Conservation (phyloP, 495 filamentous ascomycete species). For the Darksidea phi region DNA sequence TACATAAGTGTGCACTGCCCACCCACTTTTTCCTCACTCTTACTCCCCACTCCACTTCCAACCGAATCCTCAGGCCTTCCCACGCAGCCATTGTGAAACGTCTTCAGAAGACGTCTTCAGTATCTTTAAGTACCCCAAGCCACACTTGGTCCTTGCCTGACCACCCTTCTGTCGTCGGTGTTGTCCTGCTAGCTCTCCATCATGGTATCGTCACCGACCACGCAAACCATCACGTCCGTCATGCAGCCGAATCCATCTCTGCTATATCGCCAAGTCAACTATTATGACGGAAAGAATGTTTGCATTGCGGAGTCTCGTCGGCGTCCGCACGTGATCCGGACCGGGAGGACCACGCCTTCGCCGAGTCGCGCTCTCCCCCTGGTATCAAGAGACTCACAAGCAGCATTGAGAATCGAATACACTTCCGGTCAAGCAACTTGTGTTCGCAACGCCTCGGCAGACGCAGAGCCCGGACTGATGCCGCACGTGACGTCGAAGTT, state of each 20-base stretch:
- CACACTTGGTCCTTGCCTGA: slow-evolving; percentile 3
- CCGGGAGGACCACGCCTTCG: neutral
- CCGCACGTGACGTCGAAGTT: neutral
- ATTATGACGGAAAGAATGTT: slow-evolving; percentile 22
- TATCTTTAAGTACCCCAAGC: neutral
- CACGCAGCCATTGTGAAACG: slow-evolving; percentile 22
- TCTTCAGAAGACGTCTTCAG: slow-evolving; percentile 1
- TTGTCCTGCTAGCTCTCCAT: slow-evolving; percentile 13
- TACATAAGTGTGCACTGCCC: slow-evolving; percentile 15
- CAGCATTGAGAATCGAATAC: neutral
- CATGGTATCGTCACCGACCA: slow-evolving; percentile 5
- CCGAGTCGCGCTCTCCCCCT: neutral
- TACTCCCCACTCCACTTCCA: slow-evolving; percentile 18
- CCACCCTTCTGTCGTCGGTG: neutral
- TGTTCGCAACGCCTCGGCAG: neutral
- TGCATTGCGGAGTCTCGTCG: slow-evolving; percentile 31
- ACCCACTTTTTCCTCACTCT: slow-evolving; percentile 25
- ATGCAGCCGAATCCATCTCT: neutral
- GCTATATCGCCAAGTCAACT: slow-evolving; percentile 23
- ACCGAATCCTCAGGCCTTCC: slow-evolving; percentile 14
- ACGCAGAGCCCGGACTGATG: neutral
- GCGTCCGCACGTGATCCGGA: slow-evolving; percentile 11
- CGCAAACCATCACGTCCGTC: neutral
- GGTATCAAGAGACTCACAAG: neutral
- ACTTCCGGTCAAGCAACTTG: neutral